Conservation (phyloP, 108 stramenopile genomes). For the Phaeodactylum tricornutum region DNA sequence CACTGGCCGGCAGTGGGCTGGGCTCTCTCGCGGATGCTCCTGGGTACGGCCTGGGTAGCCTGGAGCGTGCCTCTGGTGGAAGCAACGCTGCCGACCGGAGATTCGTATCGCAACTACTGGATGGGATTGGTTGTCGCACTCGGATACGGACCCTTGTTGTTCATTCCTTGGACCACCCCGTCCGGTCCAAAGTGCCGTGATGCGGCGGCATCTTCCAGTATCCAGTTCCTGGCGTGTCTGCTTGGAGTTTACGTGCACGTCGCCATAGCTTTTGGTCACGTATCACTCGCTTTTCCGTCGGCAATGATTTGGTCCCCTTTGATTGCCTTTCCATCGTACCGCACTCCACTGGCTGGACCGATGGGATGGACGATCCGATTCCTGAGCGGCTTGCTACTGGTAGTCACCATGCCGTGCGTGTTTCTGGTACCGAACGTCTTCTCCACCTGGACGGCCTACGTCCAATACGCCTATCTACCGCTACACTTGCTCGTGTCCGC, state of each 20-base stretch:
- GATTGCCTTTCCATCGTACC: constrained; percentile 34
- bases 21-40: constrained; percentile 3
- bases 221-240: constrained; percentile 57
- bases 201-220: neutral
- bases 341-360: neutral
- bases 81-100: neutral
- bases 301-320: constrained; percentile 59
- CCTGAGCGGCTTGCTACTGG: constrained; percentile 3
- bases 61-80: no score
- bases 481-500: constrained; percentile 47
- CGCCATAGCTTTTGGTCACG: constrained; percentile 62
- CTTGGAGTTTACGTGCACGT: constrained; percentile 50
- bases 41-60: neutral
- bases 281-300: constrained; percentile 60
- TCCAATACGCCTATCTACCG: constrained; percentile 44
- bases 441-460: constrained; percentile 35
- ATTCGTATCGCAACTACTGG: no score
- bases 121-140: neutral
- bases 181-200: neutral
- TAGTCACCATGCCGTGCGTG: constrained; percentile 37
- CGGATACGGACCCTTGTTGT: neutral
- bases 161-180: neutral
- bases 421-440: constrained; percentile 47
- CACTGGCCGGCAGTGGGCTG: constrained; percentile 22
- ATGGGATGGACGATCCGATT: neutral